Conservation (phyloP, 441 rosid genomes). For the Mallotus repandus region DNA sequence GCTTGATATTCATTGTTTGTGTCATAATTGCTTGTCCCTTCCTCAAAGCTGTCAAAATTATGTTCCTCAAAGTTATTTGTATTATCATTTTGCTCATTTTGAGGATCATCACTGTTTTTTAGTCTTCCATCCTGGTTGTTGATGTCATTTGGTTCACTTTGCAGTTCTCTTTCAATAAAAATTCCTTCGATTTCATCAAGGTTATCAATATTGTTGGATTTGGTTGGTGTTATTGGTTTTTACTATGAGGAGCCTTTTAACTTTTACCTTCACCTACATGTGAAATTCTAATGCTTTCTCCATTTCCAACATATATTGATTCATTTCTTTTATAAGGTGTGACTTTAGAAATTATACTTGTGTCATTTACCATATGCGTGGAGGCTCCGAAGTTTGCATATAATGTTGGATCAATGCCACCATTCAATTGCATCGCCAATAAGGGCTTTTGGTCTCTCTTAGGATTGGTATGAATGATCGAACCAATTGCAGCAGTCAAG, state of each 20-base stretch:
- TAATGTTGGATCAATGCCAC: background rate
- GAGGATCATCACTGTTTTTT: background rate
- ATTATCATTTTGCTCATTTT: no score
- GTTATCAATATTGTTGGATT: no score
- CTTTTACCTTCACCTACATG: no score
- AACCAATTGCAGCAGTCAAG: background rate
- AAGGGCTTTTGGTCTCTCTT: constrained; percentile 1
- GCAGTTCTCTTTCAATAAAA: no score
- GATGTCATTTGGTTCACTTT: no score
- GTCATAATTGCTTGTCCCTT: background rate
- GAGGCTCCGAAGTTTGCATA: background rate
- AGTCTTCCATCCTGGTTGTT: background rate
- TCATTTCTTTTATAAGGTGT: background rate
- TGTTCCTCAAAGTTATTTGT: background rate
- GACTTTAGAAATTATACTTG: background rate
- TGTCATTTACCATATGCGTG: background rate
- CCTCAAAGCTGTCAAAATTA: background rate
- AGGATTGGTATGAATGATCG: background rate
- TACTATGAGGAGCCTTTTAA: no score
- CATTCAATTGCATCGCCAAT: background rate
- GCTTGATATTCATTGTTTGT: background rate
- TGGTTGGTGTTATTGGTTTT: no score
- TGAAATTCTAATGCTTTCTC: no score
- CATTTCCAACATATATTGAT: background rate
- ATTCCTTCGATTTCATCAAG: no score